Conservation (phyloP, 129 eudicot genomes). For the Chrysanthemum makinoi region DNA sequence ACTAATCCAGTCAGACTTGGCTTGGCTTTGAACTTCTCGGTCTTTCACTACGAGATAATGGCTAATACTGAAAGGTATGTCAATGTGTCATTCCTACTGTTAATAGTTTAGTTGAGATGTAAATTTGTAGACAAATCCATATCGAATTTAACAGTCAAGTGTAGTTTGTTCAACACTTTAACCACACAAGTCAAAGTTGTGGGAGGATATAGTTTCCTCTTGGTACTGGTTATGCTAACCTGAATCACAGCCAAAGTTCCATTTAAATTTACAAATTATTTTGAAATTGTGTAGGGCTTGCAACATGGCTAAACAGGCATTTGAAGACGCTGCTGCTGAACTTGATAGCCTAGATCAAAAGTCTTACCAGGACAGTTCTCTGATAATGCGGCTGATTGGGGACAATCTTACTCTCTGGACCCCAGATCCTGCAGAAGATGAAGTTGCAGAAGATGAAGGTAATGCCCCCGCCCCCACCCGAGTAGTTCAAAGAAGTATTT, state of each 20-base stretch:
- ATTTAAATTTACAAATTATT: neutral
- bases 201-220: too few relatives aligned
- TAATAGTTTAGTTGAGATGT: conserved; percentile 15
- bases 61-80: too few relatives aligned
- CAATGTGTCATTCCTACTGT: neutral
- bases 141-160: neutral
- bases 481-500: too few relatives aligned
- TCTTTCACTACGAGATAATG: conserved; percentile 39
- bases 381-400: conserved; percentile 51
- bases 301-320: neutral
- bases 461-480: too few relatives aligned
- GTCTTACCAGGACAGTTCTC: conserved; percentile 60
- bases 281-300: neutral
- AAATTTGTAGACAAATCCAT: neutral
- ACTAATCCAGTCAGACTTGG: conserved; percentile 73
- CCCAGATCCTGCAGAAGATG: too few relatives aligned
- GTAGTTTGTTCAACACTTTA: too few relatives aligned
- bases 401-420: conserved; percentile 62
- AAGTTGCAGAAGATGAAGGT: too few relatives aligned
- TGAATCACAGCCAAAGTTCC: neutral
- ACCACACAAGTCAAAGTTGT: neutral
- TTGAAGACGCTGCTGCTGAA: neutral
- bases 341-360: conserved; percentile 7
- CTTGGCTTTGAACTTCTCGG: conserved; percentile 70
- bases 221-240: too few relatives aligned